Conservation (phyloP, 495 filamentous ascomycete genomes). For the Penicillium cataractarum region DNA sequence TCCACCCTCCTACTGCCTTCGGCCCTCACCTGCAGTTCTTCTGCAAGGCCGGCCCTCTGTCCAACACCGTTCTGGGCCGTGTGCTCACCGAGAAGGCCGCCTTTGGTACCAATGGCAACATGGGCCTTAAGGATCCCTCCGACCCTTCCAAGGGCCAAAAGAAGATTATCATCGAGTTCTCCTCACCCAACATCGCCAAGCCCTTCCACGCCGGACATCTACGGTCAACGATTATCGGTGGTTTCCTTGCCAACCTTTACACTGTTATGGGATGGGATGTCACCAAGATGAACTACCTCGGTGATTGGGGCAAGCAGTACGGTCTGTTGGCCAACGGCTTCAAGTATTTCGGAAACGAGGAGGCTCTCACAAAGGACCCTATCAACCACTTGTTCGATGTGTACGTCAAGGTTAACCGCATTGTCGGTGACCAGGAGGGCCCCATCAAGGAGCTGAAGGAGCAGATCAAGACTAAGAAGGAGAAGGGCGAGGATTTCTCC, state of each 20-base stretch:
- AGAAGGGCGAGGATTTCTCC: slow-evolving; percentile 51
- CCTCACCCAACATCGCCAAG: slow-evolving; percentile 76
- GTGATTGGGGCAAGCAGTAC: slow-evolving; percentile 79
- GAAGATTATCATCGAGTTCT: slow-evolving; percentile 72
- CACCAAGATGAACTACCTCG: slow-evolving; percentile 72
- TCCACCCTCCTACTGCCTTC: slow-evolving; percentile 64
- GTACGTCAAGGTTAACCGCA: slow-evolving; percentile 66
- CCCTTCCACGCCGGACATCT: slow-evolving; percentile 75
- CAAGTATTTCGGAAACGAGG: slow-evolving; percentile 64
- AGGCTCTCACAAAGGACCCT: slow-evolving; percentile 61
- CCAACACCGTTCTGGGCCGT: slow-evolving; percentile 62
- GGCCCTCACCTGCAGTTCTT: slow-evolving; percentile 83
- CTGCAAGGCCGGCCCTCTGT: slow-evolving; percentile 64
- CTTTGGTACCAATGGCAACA: slow-evolving; percentile 68
- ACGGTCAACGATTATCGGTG: slow-evolving; percentile 76
- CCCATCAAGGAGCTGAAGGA: slow-evolving; percentile 62
- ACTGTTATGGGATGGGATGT: slow-evolving; percentile 74
- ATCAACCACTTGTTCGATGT: slow-evolving; percentile 73
- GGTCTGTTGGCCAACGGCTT: slow-evolving; percentile 71
- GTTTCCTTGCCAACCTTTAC: slow-evolving; percentile 70
- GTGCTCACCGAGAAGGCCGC: slow-evolving; percentile 62
- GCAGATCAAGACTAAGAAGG: slow-evolving; percentile 55
- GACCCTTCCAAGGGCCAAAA: slow-evolving; percentile 73
- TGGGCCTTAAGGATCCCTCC: slow-evolving; percentile 67
- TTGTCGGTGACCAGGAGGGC: slow-evolving; percentile 53